phyloP scores from a whole-genome alignment of 805 yeast species.

The Babjeviella inositovora region DNA sequence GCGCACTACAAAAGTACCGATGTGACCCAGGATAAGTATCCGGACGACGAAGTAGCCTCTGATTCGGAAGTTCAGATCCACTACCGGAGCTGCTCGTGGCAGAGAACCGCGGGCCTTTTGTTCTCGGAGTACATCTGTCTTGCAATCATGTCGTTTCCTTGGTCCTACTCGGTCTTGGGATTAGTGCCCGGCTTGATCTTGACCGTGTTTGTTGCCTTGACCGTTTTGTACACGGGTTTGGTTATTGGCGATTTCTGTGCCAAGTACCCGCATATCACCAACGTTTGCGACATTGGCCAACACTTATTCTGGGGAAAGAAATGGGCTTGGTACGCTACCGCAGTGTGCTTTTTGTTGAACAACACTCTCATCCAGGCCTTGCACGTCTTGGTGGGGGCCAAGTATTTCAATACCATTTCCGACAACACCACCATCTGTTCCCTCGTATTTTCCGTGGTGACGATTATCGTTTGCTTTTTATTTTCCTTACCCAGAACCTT shows the following conservation, averaged over 20 bases:
- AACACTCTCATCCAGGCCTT: slow-evolving; percentile 42
- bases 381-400: slow-evolving; percentile 45
- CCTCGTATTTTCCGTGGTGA: slow-evolving; percentile 31
- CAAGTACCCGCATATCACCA: slow-evolving; percentile 30
- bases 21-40: too few relatives aligned
- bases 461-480: slow-evolving; percentile 29
- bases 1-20: too few relatives aligned
- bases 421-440: slow-evolving; percentile 29
- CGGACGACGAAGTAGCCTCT: too few relatives aligned
- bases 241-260: slow-evolving; percentile 37
- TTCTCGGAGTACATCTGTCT: slow-evolving; percentile 46
- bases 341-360: slow-evolving; percentile 33
- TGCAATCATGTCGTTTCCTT: slow-evolving; percentile 52
- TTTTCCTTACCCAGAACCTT: slow-evolving; percentile 42
- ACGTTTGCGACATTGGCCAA: slow-evolving; percentile 45
- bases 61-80: slow-evolving; percentile 20
- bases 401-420: slow-evolving; percentile 37
- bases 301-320: slow-evolving; percentile 31
- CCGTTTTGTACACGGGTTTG: slow-evolving; percentile 39
- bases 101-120: slow-evolving; percentile 39
- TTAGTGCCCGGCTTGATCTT: slow-evolving; percentile 39
- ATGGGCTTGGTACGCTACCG: slow-evolving; percentile 43
- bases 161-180: slow-evolving; percentile 47
- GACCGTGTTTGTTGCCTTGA: slow-evolving; percentile 30
- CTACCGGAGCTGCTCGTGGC: slow-evolving; percentile 39